Base-by-base conservation (phyloP, 495 filamentous ascomycete genomes). In the Tuber brumale region DNA sequence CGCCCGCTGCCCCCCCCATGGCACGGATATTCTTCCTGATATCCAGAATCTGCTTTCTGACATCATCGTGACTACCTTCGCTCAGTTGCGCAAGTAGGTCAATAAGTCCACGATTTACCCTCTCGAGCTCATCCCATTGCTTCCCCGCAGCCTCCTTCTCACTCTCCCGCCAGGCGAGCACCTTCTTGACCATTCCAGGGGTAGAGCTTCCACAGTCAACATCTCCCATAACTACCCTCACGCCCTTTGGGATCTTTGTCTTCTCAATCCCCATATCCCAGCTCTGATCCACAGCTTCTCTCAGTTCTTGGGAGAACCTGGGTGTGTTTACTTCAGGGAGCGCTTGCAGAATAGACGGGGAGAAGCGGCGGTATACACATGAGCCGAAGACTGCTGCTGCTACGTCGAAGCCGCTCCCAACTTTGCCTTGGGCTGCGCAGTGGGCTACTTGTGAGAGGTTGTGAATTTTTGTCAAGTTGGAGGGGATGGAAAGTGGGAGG, bases 341-440 rank as follows among this genome's bases (percentile, higher is more conserved):
- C 1, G 82, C 84, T 69, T 89, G 86, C 0, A 98, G 86, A 39
- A 97, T 86, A 3, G 87, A 85, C 0, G 95, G 93, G 0, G 93
- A 95, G 86, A 98, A 99, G 42, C 95, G 92, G 35, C 91, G 89
- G 87, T 99, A 99, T 10, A 92, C 85, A 81, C 93, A 97, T 31
- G 92, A 93, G 21, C 95, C 95, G 81, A 94, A 97, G 48, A 95
- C 92, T 18, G 95, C 95, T 48, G 92, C 89, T 1, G 95, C 96
- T n/a, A 99, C 92, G 84, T 99, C 95, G 81, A 99, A 99, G 42
- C 95, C 95, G 3, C 92, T 94, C 70, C 95, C 95, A 9, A 99
- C 90, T 84, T 98, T 99, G 37, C 95, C 95, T 84, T 99, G 95
- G 0, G 95, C 95, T 3, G 95, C 93, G 83, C 95, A 97, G 85